phyloP scores from a whole-genome alignment of 257 asterid species.

The Solanum corneliomulleri region DNA sequence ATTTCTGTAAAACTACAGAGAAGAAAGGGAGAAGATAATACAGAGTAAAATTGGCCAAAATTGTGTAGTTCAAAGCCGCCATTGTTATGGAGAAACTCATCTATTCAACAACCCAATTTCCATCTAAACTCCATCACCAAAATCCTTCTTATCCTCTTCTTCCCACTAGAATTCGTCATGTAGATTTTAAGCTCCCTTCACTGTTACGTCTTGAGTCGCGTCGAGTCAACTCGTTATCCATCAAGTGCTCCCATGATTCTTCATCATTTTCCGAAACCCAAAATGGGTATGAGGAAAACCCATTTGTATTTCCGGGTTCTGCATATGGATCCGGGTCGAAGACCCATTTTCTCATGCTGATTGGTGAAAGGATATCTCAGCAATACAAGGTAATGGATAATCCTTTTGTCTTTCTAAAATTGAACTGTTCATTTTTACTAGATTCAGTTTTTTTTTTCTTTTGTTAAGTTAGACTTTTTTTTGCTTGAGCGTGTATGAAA shows the following conservation, averaged over 20 bases:
- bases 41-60: not conserved
- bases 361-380: not conserved
- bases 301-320: conserved; percentile 11
- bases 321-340: conserved; percentile 15
- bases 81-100: conserved; percentile 54
- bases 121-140: not conserved
- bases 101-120: conserved; percentile 22
- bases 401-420: not conserved
- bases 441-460: not conserved
- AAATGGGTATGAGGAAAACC: not conserved
- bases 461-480: not conserved
- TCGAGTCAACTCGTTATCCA: conserved; percentile 25
- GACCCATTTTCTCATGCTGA: conserved; percentile 13
- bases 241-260: not conserved
- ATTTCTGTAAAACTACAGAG: not conserved
- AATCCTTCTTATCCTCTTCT: conserved; percentile 21
- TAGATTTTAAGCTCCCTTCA: conserved; percentile 1
- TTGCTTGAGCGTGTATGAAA: not conserved
- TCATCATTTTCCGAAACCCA: not conserved
- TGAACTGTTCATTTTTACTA: not conserved
- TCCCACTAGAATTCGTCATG: not conserved
- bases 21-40: not conserved
- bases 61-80: not conserved
- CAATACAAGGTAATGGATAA: conserved; percentile 28
- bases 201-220: conserved; percentile 3